Percentiles rank a stretch among this genome's conserved stretches.
Conservation (phyloP, 495 filamentous ascomycete species). For the Penicillium riverlandense region DNA sequence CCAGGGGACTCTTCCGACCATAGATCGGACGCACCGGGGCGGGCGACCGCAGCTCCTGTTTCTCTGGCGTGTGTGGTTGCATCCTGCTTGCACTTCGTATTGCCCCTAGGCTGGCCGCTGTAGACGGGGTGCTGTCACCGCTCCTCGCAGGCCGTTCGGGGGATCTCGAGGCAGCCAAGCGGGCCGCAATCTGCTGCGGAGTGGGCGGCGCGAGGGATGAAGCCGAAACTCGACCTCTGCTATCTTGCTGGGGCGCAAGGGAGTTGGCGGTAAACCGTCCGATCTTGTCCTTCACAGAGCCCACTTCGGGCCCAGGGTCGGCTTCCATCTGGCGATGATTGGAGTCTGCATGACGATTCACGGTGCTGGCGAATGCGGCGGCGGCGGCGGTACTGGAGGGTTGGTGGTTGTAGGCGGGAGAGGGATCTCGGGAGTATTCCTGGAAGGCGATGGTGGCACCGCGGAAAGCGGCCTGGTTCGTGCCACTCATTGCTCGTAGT, state of each 20-base stretch:
- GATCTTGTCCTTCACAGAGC: conserved; percentile 38
- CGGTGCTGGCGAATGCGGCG: conserved; percentile 12
- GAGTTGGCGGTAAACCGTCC: conserved; percentile 23
- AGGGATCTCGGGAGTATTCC: conserved; percentile 9
- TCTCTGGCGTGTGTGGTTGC: conserved; percentile 7
- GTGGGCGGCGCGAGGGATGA: conserved; percentile 10
- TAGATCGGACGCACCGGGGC: conserved; percentile 6
- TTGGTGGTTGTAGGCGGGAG: conserved; percentile 11
- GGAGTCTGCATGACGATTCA: conserved; percentile 11
- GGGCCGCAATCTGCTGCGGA: conserved; percentile 30
- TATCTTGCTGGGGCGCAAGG: conserved; percentile 4
- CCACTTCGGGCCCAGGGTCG: conserved; percentile 26
- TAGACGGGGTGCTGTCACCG: conserved; percentile 1
- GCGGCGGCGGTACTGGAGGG: conserved; percentile 4
- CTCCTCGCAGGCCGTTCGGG: conserved; percentile 6
- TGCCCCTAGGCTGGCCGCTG: conserved; percentile 14
- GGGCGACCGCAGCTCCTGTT: conserved; percentile 9
- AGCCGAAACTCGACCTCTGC: conserved; percentile 6
- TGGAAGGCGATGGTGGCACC: conserved; percentile 35
- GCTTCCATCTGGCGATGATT: conserved; percentile 10
- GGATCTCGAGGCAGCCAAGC: conserved; percentile 26
- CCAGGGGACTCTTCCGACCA: conserved; percentile 1
- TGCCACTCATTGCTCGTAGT: conserved; percentile 1
- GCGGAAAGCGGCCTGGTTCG: conserved; percentile 29
- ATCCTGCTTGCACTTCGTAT: conserved; percentile 15